Evolutionary conservation across 345 rosid species (phyloP).

Genomic region (Eucalyptus brandiana): DNA sequence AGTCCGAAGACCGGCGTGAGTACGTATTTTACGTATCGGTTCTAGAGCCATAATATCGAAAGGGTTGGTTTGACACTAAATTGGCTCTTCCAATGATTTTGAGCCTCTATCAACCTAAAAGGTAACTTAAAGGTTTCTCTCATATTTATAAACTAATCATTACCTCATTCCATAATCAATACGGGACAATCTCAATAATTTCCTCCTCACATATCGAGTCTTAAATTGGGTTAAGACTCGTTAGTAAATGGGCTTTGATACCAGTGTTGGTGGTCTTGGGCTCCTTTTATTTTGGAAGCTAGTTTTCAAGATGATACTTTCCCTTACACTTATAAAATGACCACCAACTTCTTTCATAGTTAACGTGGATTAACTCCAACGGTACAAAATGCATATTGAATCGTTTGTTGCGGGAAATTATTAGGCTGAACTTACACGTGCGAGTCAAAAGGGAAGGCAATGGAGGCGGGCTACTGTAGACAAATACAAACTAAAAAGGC

Average conservation of each 20-base stretch:
- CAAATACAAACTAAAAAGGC: background rate
- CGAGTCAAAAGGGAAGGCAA: background rate
- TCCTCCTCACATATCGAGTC: background rate
- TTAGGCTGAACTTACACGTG: background rate
- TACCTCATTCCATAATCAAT: rapidly evolving
- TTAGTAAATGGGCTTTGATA: too few relatives aligned
- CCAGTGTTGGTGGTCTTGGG: too few relatives aligned
- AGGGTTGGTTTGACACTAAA: background rate
- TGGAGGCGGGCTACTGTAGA: background rate
- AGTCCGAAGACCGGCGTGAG: background rate
- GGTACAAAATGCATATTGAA: background rate
- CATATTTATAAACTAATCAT: background rate
- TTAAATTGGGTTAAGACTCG: too few relatives aligned
- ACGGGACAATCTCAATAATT: background rate
- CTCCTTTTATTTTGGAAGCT: background rate
- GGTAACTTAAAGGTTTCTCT: too few relatives aligned
- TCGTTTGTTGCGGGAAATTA: background rate
- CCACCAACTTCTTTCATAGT: rapidly evolving
- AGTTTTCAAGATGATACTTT: too few relatives aligned
- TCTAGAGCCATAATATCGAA: background rate
- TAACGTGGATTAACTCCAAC: background rate
- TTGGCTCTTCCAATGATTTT: background rate
- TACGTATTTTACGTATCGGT: background rate
- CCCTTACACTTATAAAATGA: background rate
- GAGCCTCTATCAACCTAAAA: too few relatives aligned